phyloP scores from a whole-genome alignment of 192 early-diverging fungal genomes.

The Glomus cerebriforme region DNA sequence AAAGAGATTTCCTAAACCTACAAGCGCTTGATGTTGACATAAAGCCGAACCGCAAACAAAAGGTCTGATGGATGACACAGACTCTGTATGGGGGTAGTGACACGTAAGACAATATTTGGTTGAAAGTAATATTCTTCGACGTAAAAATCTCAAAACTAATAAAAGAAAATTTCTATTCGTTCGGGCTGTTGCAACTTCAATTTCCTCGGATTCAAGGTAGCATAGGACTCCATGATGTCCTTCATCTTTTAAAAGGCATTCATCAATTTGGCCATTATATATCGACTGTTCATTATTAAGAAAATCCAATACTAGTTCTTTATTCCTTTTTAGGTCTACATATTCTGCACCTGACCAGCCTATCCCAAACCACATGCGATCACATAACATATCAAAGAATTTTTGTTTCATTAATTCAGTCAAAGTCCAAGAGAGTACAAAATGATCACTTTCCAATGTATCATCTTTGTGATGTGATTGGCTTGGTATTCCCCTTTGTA shows the following conservation, averaged over 20 bases:
- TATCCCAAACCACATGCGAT: constrained; percentile 36
- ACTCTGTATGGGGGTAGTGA: constrained; percentile 34
- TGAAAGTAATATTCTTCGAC: constrained; percentile 39
- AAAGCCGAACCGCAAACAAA: constrained; percentile 47
- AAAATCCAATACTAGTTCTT: background rate
- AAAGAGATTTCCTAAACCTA: constrained; percentile 48
- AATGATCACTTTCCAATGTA: constrained; percentile 34
- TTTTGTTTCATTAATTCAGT: constrained; percentile 37
- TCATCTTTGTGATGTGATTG: constrained; percentile 34
- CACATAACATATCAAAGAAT: constrained; percentile 39
- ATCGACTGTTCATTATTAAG: background rate
- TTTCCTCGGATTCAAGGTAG: constrained; percentile 32
- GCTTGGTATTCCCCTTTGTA: constrained; percentile 13
- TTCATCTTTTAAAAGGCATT: constrained; percentile 27
- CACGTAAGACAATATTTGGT: constrained; percentile 48
- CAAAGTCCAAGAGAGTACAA: constrained; percentile 47
- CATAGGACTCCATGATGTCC: constrained; percentile 11
- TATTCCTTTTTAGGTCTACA: constrained; percentile 24
- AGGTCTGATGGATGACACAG: constrained; percentile 43
- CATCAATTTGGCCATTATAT: constrained; percentile 9
- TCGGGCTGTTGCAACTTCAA: background rate
- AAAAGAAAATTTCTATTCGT: constrained; percentile 44
- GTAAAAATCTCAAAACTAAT: constrained; percentile 41
- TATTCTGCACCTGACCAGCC: constrained; percentile 37
- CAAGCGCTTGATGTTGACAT: constrained; percentile 48